Conservation (phyloP, 768 basidiomycete genomes). For the Xerocomellus amylosporus region DNA sequence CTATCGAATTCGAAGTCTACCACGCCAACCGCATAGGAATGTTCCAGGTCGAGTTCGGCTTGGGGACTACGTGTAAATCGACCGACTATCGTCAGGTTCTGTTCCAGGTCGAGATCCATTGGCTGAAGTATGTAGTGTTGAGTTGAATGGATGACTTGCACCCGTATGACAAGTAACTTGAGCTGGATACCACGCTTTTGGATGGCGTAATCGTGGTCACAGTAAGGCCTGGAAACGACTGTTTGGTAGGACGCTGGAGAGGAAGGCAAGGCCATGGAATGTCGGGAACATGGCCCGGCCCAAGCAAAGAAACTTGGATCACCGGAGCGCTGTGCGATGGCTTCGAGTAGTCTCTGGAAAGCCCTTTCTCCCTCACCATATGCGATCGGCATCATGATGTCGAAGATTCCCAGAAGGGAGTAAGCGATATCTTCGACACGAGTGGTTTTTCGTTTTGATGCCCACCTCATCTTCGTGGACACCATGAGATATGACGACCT, state of each 20-base stretch:
- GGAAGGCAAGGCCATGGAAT: constrained; percentile 6
- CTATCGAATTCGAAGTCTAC: constrained; percentile 4
- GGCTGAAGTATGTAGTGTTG: background rate
- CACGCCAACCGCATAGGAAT: constrained; percentile 3
- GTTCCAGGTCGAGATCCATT: background rate
- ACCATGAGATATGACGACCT: constrained; percentile 6
- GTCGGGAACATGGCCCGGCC: constrained; percentile 5
- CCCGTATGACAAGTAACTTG: constrained; percentile 4
- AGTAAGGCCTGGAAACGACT: background rate
- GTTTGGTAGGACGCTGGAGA: constrained; percentile 12
- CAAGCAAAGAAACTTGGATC: constrained; percentile 18
- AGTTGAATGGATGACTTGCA: background rate
- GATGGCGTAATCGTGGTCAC: constrained; percentile 7
- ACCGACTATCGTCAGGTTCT: background rate
- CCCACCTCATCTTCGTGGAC: constrained; percentile 16
- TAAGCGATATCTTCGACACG: constrained; percentile 11
- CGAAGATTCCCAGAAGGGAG: constrained; percentile 12
- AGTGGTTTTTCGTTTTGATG: constrained; percentile 10
- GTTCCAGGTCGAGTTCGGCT: background rate
- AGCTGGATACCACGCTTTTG: constrained; percentile 11
- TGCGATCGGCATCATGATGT: constrained; percentile 9
- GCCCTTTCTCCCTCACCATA: constrained; percentile 13
- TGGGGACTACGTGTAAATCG: background rate
- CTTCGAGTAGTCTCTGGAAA: constrained; percentile 11
- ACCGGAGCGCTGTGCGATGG: constrained; percentile 10